These are phyloP conservation scores for Fusarium verrucosum DNA, from an alignment of 2,329 filamentous ascomycete genomes.

Conservation along the genomic window DNA sequence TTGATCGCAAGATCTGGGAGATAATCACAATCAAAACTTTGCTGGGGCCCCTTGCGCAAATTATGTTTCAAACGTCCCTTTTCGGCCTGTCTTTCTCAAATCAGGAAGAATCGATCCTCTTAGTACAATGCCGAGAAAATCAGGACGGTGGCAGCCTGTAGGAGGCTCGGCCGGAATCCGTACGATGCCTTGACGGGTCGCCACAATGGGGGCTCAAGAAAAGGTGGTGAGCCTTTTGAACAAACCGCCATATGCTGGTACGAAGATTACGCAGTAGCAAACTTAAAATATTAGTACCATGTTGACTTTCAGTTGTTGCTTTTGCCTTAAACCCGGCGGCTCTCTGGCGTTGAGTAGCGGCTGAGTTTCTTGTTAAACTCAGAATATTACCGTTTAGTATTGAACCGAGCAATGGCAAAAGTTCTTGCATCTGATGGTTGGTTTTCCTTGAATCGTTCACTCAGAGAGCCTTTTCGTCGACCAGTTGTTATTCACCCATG, in stretches of 20 bases:
- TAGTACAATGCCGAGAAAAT: slow-evolving; percentile 19
- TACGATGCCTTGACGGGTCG: slow-evolving; percentile 16
- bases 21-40: slow-evolving; percentile 38
- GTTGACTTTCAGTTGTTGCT: slow-evolving; percentile 5
- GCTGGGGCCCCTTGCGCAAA: slow-evolving; percentile 32
- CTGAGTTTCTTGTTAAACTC: slow-evolving; percentile 5
- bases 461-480: too few relatives aligned
- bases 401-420: not conserved
- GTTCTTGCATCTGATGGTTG: not conserved
- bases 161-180: slow-evolving; percentile 33
- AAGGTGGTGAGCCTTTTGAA: not conserved
- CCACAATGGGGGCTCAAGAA: slow-evolving; percentile 15
- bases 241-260: not conserved
- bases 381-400: not conserved
- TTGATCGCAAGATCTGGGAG: slow-evolving; percentile 35
- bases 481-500: too few relatives aligned
- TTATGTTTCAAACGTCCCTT: slow-evolving; percentile 41
- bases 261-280: not conserved
- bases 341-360: slow-evolving; percentile 17
- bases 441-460: too few relatives aligned
- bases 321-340: slow-evolving; percentile 24
- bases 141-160: slow-evolving; percentile 8
- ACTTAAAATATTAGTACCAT: slow-evolving; percentile 6
- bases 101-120: slow-evolving; percentile 31
- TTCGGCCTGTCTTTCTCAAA: slow-evolving; percentile 31